A percentile compares a stretch with the other conserved stretches of the same genome.
Evolutionary conservation across 108 stramenopile species (phyloP).

Genomic region (Hondaea fermentalgiana): DNA sequence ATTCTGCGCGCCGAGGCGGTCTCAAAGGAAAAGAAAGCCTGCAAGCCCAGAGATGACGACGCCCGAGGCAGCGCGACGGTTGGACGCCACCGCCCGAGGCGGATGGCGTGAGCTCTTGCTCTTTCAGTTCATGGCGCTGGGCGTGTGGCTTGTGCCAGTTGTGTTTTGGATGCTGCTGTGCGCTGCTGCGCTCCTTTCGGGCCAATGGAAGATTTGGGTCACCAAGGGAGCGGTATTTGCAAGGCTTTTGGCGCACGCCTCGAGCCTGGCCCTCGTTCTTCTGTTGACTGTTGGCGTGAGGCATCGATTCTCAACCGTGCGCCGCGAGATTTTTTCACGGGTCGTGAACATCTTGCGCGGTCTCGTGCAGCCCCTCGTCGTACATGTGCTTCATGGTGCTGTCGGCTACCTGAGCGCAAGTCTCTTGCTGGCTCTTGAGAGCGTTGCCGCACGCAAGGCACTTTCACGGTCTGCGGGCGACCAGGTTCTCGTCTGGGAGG

Average conservation of each 20-base stretch:
- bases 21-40: too few species aligned
- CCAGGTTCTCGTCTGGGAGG: not conserved
- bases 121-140: not conserved
- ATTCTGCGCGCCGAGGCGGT: too few species aligned
- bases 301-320: not conserved
- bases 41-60: too few species aligned
- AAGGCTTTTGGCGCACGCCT: not conserved
- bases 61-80: not conserved
- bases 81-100: not conserved
- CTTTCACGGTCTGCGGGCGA: not conserved
- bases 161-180: not conserved
- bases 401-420: not conserved
- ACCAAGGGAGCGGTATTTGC: not conserved
- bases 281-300: not conserved
- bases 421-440: not conserved
- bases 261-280: not conserved
- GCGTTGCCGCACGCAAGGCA: not conserved
- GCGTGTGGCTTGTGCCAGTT: not conserved
- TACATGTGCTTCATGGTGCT: not conserved
- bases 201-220: not conserved
- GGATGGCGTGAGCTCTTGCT: not conserved
- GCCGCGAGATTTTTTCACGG: not conserved
- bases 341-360: not conserved
- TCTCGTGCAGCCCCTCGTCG: not conserved
- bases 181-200: not conserved